Conservation (phyloP, 176 grass and related monocot genomes). For the Coix lacrymajobi region DNA sequence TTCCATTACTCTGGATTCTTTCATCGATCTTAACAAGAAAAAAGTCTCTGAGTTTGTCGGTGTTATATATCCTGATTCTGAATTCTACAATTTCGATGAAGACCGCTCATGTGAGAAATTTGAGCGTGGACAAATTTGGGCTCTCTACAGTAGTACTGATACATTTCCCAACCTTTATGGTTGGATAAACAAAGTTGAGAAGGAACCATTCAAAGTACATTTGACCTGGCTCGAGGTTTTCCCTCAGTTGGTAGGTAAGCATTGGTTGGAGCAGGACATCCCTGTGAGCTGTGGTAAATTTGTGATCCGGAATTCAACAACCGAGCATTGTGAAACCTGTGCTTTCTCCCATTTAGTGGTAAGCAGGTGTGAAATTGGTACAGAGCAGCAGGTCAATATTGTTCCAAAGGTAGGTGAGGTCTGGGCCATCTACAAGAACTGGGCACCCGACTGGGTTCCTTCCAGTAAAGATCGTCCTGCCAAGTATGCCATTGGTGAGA, state of each 20-base stretch:
- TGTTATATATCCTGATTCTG: conserved; percentile 55
- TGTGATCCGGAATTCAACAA: conserved; percentile 22
- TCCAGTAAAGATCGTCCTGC: conserved; percentile 30
- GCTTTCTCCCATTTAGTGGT: conserved; percentile 72
- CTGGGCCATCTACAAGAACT: conserved; percentile 74
- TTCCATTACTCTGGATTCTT: conserved; percentile 34
- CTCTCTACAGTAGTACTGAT: conserved; percentile 66
- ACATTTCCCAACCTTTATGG: conserved; percentile 74
- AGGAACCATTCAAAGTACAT: conserved; percentile 47
- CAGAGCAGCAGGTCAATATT: conserved; percentile 35
- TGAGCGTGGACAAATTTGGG: conserved; percentile 82
- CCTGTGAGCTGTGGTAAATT: conserved; percentile 68
- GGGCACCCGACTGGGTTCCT: conserved; percentile 46
- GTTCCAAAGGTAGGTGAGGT: conserved; percentile 60
- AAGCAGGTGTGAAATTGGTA: neutral
- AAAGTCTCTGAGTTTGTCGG: neutral
- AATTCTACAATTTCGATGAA: conserved; percentile 62
- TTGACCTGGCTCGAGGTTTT: conserved; percentile 74
- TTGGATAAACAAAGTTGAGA: conserved; percentile 69
- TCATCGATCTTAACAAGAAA: conserved; percentile 19
- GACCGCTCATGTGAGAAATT: conserved; percentile 36
- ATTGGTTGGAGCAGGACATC: conserved; percentile 44
- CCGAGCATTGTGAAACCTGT: conserved; percentile 22
- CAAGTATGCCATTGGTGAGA: conserved; percentile 48
- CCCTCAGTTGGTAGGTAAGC: conserved; percentile 38